phyloP scores from a whole-genome alignment of 768 basidiomycete genomes.

The Trametes cinnabarina region DNA sequence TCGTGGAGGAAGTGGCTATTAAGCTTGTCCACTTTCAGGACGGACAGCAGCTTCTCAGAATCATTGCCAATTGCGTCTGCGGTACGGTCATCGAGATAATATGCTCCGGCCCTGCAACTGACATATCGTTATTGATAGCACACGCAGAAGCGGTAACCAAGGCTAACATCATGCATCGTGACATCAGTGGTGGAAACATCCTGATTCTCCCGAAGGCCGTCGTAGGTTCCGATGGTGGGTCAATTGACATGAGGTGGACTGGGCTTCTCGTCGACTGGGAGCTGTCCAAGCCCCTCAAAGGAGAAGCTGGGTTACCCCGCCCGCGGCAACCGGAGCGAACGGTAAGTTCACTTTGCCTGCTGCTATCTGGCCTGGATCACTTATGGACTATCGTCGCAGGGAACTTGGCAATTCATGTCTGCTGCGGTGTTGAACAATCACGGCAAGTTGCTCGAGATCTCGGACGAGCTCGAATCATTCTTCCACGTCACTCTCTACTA shows the following conservation, averaged over 20 bases:
- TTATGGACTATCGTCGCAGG: not conserved
- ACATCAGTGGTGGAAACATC: constrained; percentile 11
- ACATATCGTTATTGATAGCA: not conserved
- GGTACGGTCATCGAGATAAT: not conserved
- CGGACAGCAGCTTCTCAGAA: not conserved
- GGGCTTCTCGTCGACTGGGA: not conserved
- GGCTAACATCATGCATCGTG: constrained; percentile 2
- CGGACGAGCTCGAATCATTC: constrained; percentile 24
- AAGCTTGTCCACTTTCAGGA: not conserved
- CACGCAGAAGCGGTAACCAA: not conserved
- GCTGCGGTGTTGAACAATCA: constrained; percentile 10
- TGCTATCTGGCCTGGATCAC: too few relatives aligned
- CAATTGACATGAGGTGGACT: not conserved
- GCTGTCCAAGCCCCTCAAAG: not conserved
- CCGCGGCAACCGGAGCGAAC: not conserved
- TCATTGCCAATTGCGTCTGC: not conserved
- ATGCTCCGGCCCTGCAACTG: not conserved
- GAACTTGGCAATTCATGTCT: constrained; percentile 24
- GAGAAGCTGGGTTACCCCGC: too few relatives aligned
- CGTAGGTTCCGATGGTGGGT: not conserved
- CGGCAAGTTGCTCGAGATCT: not conserved
- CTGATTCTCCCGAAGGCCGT: not conserved
- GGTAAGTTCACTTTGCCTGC: not conserved
- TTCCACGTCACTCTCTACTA: constrained; percentile 11
- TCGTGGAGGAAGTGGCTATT: not conserved